Evolutionary conservation across 2,329 filamentous ascomycete species (phyloP).

Genomic region (Decorospora gaudefroyi): DNA sequence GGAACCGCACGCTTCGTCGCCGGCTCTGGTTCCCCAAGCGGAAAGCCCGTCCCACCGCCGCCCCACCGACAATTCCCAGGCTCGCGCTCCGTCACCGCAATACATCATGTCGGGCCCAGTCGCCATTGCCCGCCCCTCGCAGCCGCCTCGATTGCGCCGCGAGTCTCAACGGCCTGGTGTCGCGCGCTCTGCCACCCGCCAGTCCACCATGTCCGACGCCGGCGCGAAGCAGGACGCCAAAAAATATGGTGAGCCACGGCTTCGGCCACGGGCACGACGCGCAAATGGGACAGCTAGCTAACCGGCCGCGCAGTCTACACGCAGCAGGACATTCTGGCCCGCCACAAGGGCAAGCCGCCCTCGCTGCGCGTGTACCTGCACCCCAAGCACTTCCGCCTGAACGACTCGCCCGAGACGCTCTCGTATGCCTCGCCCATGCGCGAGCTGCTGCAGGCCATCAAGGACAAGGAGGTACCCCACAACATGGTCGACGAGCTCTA

Average conservation of each 20-base stretch:
- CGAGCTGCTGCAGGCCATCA: conserved; percentile 76
- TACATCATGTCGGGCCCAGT: conserved; percentile 42
- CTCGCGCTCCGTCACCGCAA: conserved; percentile 11
- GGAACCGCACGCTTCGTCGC: conserved; percentile 9
- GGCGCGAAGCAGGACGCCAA: conserved; percentile 36
- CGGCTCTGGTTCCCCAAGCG: conserved; percentile 20
- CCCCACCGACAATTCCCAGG: conserved; percentile 19
- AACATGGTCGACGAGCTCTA: conserved; percentile 82
- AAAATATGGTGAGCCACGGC: conserved; percentile 42
- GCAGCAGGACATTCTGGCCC: conserved; percentile 78
- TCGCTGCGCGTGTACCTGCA: conserved; percentile 88
- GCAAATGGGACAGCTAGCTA: too few species aligned
- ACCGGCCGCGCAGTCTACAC: conserved; percentile 64
- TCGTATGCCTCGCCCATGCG: conserved; percentile 91
- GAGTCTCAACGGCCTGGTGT: conserved; percentile 50
- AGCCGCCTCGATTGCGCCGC: conserved; percentile 52
- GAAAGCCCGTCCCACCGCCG: conserved; percentile 20
- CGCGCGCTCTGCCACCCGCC: conserved; percentile 34
- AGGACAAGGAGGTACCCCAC: conserved; percentile 78
- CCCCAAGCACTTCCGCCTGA: conserved; percentile 77
- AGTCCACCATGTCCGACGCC: conserved; percentile 37
- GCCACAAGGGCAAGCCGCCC: conserved; percentile 72
- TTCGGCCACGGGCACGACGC: not conserved
- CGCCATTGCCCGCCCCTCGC: conserved; percentile 43
- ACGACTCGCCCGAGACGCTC: conserved; percentile 91